phyloP scores from a whole-genome alignment of 805 yeast species.

The Yarrowia yakushimensis region DNA sequence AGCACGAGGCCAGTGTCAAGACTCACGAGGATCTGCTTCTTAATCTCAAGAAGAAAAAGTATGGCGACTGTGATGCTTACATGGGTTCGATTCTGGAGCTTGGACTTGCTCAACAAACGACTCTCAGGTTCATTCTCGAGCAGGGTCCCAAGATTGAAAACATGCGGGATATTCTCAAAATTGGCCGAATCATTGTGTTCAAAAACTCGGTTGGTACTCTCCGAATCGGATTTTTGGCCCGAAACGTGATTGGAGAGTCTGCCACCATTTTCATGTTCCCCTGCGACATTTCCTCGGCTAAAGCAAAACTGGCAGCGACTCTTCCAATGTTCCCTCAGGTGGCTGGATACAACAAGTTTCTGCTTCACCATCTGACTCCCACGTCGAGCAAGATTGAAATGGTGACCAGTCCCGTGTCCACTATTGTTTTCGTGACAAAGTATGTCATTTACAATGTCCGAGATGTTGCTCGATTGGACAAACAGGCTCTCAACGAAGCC shows the following conservation, averaged over 20 bases:
- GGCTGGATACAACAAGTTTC: not conserved
- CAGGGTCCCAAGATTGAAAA: conserved; percentile 1
- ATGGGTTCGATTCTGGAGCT: conserved; percentile 31
- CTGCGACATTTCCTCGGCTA: not conserved
- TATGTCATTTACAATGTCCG: conserved; percentile 14
- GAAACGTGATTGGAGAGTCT: not conserved
- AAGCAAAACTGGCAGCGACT: not conserved
- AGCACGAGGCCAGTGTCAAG: conserved; percentile 67
- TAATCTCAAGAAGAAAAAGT: conserved; percentile 33
- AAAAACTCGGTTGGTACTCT: conserved; percentile 6
- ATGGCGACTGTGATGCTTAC: conserved; percentile 40
- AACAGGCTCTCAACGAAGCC: not conserved
- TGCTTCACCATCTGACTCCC: not conserved
- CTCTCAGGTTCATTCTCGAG: not conserved
- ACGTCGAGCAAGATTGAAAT: not conserved
- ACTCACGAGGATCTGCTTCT: conserved; percentile 49
- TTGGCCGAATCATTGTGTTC: conserved; percentile 42
- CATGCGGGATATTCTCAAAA: conserved; percentile 40
- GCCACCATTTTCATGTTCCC: conserved; percentile 6
- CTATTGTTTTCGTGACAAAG: not conserved
- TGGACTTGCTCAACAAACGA: not conserved
- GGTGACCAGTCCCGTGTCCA: not conserved
- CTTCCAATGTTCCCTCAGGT: conserved; percentile 17
- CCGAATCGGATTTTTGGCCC: not conserved
- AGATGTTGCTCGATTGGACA: not conserved